These are phyloP conservation scores for Margaritispora aquatica DNA, from an alignment of 495 filamentous ascomycete species.

Conservation along the genomic window DNA sequence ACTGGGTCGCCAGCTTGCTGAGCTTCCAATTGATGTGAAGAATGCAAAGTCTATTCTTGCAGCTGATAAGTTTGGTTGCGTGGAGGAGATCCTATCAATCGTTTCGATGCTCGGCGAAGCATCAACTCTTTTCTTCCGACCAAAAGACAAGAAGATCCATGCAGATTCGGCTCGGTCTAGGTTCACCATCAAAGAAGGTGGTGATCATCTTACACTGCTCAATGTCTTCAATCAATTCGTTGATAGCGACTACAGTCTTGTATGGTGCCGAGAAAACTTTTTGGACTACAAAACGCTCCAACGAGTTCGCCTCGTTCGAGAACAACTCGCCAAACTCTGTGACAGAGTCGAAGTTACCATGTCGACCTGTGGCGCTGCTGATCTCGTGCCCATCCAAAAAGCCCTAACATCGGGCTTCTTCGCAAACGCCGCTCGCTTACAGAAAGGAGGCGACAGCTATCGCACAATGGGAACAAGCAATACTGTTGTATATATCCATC, in stretches of 20 bases:
- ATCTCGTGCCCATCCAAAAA: conserved; percentile 74
- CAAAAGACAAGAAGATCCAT: conserved; percentile 96
- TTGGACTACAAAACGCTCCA: conserved; percentile 82
- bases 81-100: conserved; percentile 91
- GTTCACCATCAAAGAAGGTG: conserved; percentile 89
- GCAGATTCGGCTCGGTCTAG: conserved; percentile 88
- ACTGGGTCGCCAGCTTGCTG: conserved; percentile 90
- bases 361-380: conserved; percentile 60
- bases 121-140: conserved; percentile 86
- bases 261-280: conserved; percentile 93
- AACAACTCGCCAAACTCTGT: conserved; percentile 91
- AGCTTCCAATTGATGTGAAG: conserved; percentile 94
- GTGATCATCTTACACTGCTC: conserved; percentile 85
- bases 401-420: conserved; percentile 92
- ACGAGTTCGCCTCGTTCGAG: conserved; percentile 84
- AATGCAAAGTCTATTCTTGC: conserved; percentile 88
- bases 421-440: conserved; percentile 82
- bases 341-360: conserved; percentile 82
- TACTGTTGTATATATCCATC: conserved; percentile 85
- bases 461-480: conserved; percentile 85
- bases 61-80: conserved; percentile 79
- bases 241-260: conserved; percentile 79
- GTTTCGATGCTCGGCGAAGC: conserved; percentile 91
- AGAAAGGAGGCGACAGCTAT: conserved; percentile 82
- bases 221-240: conserved; percentile 98